Evolutionary conservation across 495 filamentous ascomycete species (phyloP).

Genomic region (Neurospora cerealis): DNA sequence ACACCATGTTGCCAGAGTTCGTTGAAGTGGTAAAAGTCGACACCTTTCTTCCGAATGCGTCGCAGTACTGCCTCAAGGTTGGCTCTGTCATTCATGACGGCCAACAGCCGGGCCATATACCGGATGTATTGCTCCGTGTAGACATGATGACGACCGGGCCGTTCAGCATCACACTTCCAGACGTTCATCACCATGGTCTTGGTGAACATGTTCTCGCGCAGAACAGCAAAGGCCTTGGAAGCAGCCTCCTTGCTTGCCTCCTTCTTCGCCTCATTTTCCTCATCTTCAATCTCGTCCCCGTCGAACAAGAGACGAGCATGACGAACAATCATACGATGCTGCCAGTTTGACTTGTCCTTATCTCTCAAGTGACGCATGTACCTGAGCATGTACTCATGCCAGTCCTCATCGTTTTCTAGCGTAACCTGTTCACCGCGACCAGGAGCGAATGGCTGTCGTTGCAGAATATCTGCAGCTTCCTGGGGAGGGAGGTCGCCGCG

Average conservation of each 20-base stretch:
- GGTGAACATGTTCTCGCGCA: constrained; percentile 83
- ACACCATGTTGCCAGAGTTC: constrained; percentile 80
- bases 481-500: constrained; percentile 33
- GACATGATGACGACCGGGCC: constrained; percentile 84
- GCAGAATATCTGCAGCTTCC: constrained; percentile 33
- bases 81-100: constrained; percentile 61
- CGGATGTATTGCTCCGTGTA: constrained; percentile 85
- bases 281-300: constrained; percentile 7
- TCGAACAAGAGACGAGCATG: constrained; percentile 67
- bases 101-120: constrained; percentile 66
- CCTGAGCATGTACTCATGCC: constrained; percentile 65
- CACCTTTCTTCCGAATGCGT: constrained; percentile 68
- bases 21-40: constrained; percentile 76
- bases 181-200: constrained; percentile 93
- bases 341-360: constrained; percentile 93
- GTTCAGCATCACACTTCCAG: constrained; percentile 90
- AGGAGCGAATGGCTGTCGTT: constrained; percentile 34
- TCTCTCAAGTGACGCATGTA: constrained; percentile 64
- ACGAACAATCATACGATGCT: constrained; percentile 82
- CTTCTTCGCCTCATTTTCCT: constrained; percentile 19
- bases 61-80: constrained; percentile 75
- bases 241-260: constrained; percentile 13
- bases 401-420: constrained; percentile 47
- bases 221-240: constrained; percentile 59
- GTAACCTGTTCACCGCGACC: constrained; percentile 25